These are phyloP conservation scores for Pelargonium nanum DNA, from an alignment of 345 rosid species.

Conservation along the genomic window DNA sequence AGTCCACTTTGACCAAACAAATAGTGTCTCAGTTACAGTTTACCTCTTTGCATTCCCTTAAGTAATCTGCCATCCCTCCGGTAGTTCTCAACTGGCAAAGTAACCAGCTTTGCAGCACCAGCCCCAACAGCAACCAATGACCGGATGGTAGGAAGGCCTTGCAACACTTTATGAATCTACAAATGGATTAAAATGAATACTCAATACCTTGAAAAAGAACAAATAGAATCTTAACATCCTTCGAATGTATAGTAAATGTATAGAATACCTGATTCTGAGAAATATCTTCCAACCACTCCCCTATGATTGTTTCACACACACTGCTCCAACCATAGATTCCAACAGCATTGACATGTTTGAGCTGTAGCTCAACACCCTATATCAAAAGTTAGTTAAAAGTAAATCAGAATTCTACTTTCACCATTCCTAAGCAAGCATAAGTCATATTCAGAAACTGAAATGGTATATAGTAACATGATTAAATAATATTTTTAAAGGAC, in stretches of 20 bases:
- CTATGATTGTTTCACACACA: slow-evolving; percentile 71
- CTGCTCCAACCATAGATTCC: slow-evolving; percentile 82
- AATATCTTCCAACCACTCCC: slow-evolving; percentile 92
- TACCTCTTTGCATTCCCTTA: slow-evolving; percentile 94
- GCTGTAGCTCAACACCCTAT: slow-evolving; percentile 87
- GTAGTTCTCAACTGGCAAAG: slow-evolving; percentile 81
- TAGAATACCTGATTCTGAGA: slow-evolving; percentile 80
- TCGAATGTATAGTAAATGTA: slow-evolving; percentile 2
- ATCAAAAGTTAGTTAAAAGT: slow-evolving; percentile 4
- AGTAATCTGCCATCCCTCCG: slow-evolving; percentile 72
- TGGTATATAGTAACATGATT: too few species aligned
- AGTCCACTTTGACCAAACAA: background rate
- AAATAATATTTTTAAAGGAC: too few species aligned
- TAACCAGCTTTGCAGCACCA: slow-evolving; percentile 74
- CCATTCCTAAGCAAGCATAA: too few species aligned
- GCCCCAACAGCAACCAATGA: slow-evolving; percentile 67
- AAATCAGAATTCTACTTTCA: too few species aligned
- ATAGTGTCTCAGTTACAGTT: slow-evolving; percentile 4
- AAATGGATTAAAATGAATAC: background rate
- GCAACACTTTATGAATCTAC: slow-evolving; percentile 62
- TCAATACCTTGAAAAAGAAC: background rate
- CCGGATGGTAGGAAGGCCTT: slow-evolving; percentile 66
- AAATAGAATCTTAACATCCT: slow-evolving; percentile 7
- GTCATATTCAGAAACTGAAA: too few species aligned
- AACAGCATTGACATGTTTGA: slow-evolving; percentile 78